Conservation (phyloP, 352 stramenopile genomes). For the Phytophthora rubi region DNA sequence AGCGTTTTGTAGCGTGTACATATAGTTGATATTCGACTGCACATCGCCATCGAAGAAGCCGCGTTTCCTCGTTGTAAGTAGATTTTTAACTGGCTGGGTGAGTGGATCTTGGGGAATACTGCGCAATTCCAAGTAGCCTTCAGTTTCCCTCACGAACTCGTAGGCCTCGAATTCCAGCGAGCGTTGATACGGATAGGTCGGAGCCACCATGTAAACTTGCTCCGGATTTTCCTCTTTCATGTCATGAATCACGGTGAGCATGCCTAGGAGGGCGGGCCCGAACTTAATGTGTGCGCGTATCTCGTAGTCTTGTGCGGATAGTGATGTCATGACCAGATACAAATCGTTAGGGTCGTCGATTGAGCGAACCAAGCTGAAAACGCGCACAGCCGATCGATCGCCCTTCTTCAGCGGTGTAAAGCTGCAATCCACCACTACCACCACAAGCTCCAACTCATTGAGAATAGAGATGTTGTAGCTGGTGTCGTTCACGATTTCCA, state of each 20-base stretch:
- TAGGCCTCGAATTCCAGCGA: neutral
- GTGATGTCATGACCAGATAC: neutral
- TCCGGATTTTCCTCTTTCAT: neutral
- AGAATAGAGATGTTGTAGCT: neutral
- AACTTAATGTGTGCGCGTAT: neutral
- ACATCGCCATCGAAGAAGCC: neutral
- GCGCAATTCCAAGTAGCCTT: neutral
- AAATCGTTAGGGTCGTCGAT: neutral
- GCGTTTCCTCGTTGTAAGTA: neutral
- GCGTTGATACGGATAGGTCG: neutral
- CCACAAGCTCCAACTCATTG: neutral
- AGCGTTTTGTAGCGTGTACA: neutral
- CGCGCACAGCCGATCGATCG: neutral
- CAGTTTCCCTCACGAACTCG: neutral
- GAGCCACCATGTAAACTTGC: neutral
- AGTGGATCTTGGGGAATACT: neutral
- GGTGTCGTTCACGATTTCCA: neutral
- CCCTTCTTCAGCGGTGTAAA: neutral
- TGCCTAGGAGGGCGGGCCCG: neutral
- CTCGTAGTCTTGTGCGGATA: neutral
- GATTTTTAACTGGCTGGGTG: neutral
- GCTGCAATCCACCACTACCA: neutral
- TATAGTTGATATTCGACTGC: neutral
- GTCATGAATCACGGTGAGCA: neutral
- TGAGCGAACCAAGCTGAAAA: neutral